phyloP scores from a whole-genome alignment of 257 asterid genomes.

The Mitragyna speciosa region DNA sequence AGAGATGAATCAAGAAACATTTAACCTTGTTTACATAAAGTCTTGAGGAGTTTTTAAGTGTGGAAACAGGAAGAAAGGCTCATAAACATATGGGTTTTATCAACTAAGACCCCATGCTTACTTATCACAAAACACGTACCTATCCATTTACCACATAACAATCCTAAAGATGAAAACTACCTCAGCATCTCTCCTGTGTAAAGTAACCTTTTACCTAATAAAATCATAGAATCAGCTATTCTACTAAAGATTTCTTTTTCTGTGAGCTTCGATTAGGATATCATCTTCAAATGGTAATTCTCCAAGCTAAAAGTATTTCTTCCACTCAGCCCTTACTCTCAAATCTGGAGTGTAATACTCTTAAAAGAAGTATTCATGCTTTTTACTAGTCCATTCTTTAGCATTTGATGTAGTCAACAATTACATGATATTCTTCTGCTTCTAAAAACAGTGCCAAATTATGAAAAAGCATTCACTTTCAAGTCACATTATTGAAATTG shows the following conservation, averaged over 20 bases:
- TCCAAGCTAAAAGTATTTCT: neutral
- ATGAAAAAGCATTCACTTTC: neutral
- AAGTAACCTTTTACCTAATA: neutral
- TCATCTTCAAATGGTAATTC: neutral
- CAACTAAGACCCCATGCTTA: neutral
- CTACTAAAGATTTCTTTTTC: neutral
- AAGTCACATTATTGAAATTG: neutral
- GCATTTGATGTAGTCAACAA: neutral
- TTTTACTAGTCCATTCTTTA: neutral
- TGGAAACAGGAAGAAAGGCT: neutral
- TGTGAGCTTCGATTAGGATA: neutral
- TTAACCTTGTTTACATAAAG: neutral
- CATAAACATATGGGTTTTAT: neutral
- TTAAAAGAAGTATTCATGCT: neutral
- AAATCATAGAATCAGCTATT: neutral
- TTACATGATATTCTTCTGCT: neutral
- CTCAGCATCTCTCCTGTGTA: neutral
- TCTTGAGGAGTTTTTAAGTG: neutral
- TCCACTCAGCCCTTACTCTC: neutral
- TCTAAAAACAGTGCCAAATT: neutral
- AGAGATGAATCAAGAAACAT: neutral
- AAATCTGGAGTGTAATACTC: neutral
- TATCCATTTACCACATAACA: neutral
- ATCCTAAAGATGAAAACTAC: neutral
- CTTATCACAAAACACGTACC: neutral